Conservation (phyloP, 2,329 filamentous ascomycete species). For the Colletotrichum melonis region DNA sequence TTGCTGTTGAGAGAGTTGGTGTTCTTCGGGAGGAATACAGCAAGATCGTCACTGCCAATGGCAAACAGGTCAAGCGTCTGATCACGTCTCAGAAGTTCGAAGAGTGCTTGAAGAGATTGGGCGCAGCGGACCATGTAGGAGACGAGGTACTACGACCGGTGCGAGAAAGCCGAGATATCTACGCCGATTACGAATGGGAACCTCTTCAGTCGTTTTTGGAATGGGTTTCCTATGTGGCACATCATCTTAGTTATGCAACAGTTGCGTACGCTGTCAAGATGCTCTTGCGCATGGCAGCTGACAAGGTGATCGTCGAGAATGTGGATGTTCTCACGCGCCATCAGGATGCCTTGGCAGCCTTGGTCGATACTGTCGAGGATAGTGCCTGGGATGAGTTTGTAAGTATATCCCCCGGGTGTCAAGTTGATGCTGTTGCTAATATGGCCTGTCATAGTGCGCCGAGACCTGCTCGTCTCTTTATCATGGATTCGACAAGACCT, state of each 20-base stretch:
- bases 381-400: slow-evolving; percentile 55
- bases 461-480: slow-evolving; percentile 60
- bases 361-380: slow-evolving; percentile 55
- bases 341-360: slow-evolving; percentile 54
- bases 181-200: slow-evolving; percentile 57
- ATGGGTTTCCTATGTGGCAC: slow-evolving; percentile 53
- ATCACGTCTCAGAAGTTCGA: slow-evolving; percentile 59
- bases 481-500: slow-evolving; percentile 56
- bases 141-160: slow-evolving; percentile 40
- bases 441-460: slow-evolving; percentile 55
- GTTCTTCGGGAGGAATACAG: slow-evolving; percentile 71
- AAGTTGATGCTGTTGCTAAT: slow-evolving; percentile 20
- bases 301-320: slow-evolving; percentile 56
- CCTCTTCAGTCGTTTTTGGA: slow-evolving; percentile 55
- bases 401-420: slow-evolving; percentile 40
- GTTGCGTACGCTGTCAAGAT: slow-evolving; percentile 55
- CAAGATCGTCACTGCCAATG: slow-evolving; percentile 60
- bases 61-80: slow-evolving; percentile 55
- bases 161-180: slow-evolving; percentile 43
- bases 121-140: slow-evolving; percentile 62
- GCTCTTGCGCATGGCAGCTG: slow-evolving; percentile 66
- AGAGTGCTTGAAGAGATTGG: slow-evolving; percentile 68
- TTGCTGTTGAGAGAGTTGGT: slow-evolving; percentile 65
- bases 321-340: slow-evolving; percentile 48
- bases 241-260: slow-evolving; percentile 47